Evolutionary conservation across 192 early-diverging fungal species (phyloP).

Genomic region (Dissophora ornata): DNA sequence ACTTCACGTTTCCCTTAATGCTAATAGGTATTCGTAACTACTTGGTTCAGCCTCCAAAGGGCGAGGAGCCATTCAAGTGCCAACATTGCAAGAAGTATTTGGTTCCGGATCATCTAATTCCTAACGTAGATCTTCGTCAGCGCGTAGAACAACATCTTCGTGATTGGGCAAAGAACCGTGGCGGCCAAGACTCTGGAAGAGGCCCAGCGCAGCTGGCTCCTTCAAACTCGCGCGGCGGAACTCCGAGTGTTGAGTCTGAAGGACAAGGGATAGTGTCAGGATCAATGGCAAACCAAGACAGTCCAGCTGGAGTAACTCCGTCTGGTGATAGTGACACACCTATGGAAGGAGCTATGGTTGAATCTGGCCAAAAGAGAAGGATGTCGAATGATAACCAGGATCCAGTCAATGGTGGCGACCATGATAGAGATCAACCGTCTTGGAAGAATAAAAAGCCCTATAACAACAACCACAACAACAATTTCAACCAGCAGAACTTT

Average conservation of each 20-base stretch:
- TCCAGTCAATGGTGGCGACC: constrained; percentile 5
- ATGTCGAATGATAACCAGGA: constrained; percentile 25
- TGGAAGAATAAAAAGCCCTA: constrained; percentile 56
- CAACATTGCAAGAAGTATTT: constrained; percentile 62
- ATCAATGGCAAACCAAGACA: neutral
- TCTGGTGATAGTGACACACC: constrained; percentile 3
- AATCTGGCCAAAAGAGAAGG: constrained; percentile 27
- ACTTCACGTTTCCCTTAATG: too few relatives aligned
- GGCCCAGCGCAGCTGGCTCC: neutral
- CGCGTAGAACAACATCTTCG: constrained; percentile 65
- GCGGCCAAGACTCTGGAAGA: constrained; percentile 10
- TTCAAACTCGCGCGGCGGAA: constrained; percentile 16
- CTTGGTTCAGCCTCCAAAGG: constrained; percentile 56
- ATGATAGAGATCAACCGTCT: constrained; percentile 37
- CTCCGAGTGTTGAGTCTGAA: constrained; percentile 8
- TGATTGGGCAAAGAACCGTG: constrained; percentile 55
- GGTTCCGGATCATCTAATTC: constrained; percentile 67
- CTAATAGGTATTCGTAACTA: constrained; percentile 57
- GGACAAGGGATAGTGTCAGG: neutral
- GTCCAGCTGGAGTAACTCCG: constrained; percentile 6
- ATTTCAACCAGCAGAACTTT: constrained; percentile 25
- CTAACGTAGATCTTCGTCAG: constrained; percentile 60
- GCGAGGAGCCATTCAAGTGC: constrained; percentile 65
- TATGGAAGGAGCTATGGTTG: constrained; percentile 1
- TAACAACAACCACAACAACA: constrained; percentile 24